phyloP scores from a whole-genome alignment of 2,329 filamentous ascomycete genomes.

The Fusarium domesticum region DNA sequence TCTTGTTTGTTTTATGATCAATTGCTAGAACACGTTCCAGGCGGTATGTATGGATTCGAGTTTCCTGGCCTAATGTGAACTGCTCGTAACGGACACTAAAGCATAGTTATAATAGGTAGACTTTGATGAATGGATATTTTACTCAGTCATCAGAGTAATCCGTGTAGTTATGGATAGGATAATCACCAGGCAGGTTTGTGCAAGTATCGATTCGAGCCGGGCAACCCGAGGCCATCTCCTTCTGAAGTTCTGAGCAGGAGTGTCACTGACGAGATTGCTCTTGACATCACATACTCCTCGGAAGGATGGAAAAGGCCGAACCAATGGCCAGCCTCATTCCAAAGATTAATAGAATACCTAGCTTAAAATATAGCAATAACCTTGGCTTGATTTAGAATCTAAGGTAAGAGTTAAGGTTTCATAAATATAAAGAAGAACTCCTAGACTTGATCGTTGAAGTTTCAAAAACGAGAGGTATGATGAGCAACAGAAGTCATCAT shows the following conservation, averaged over 20 bases:
- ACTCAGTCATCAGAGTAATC: conserved; percentile 42
- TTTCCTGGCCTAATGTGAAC: conserved; percentile 22
- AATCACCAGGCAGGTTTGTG: conserved; percentile 30
- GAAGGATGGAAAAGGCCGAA: conserved; percentile 44
- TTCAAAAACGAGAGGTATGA: no score
- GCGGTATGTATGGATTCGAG: conserved; percentile 23
- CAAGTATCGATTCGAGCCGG: conserved; percentile 35
- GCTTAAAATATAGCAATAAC: no score
- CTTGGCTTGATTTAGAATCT: no score
- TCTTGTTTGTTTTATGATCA: conserved; percentile 44
- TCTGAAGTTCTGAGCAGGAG: conserved; percentile 38
- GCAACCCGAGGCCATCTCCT: conserved; percentile 33
- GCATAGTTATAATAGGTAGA: neutral
- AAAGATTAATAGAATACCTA: no score
- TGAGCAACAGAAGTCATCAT: no score
- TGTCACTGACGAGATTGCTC: conserved; percentile 42
- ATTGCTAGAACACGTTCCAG: conserved; percentile 19
- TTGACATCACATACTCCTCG: conserved; percentile 33
- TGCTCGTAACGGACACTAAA: conserved; percentile 23
- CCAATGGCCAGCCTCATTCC: conserved; percentile 43
- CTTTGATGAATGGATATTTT: rapidly evolving
- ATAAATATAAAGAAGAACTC: no score
- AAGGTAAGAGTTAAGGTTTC: no score
- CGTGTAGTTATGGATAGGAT: conserved; percentile 40
- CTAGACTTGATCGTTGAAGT: no score